Conservation (phyloP, 2,329 filamentous ascomycete genomes). For the Microdochium nivale region DNA sequence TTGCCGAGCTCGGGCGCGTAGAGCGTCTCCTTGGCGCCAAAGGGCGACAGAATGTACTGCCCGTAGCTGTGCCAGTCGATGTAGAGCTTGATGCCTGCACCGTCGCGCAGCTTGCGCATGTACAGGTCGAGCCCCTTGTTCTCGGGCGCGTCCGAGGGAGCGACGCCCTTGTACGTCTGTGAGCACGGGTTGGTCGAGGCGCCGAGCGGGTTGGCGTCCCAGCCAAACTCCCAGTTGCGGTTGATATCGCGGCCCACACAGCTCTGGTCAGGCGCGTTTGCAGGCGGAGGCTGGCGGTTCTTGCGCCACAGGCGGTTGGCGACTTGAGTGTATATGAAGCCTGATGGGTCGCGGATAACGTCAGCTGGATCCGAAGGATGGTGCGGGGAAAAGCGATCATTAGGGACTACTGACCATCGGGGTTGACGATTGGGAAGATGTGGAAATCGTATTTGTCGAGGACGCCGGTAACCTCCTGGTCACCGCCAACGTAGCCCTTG, state of each 20-base stretch:
- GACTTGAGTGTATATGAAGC: slow-evolving; percentile 50
- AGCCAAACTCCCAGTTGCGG: slow-evolving; percentile 43
- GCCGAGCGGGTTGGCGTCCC: slow-evolving; percentile 32
- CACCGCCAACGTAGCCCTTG: slow-evolving; percentile 27
- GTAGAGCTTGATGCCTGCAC: slow-evolving; percentile 42
- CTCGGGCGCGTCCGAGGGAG: slow-evolving; percentile 34
- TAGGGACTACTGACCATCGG: slow-evolving; percentile 35
- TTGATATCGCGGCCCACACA: slow-evolving; percentile 45
- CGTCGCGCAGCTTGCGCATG: slow-evolving; percentile 19
- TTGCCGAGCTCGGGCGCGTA: slow-evolving; percentile 21
- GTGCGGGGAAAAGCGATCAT: not conserved
- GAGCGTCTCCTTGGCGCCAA: slow-evolving; percentile 37
- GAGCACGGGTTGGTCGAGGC: slow-evolving; percentile 39
- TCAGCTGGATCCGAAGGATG: not conserved
- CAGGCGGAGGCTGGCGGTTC: slow-evolving; percentile 32
- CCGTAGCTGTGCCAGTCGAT: slow-evolving; percentile 53
- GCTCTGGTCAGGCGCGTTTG: slow-evolving; percentile 14
- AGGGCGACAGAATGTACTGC: slow-evolving; percentile 45
- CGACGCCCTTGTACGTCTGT: slow-evolving; percentile 32
- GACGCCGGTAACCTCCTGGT: slow-evolving; percentile 26
- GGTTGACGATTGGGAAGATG: slow-evolving; percentile 54
- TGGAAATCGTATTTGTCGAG: slow-evolving; percentile 56
- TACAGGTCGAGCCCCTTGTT: slow-evolving; percentile 31
- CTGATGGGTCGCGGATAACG: slow-evolving; percentile 17
- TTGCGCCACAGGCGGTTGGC: slow-evolving; percentile 51